Conservation (phyloP, 495 filamentous ascomycete genomes). For the Aspergillus nanangensis region DNA sequence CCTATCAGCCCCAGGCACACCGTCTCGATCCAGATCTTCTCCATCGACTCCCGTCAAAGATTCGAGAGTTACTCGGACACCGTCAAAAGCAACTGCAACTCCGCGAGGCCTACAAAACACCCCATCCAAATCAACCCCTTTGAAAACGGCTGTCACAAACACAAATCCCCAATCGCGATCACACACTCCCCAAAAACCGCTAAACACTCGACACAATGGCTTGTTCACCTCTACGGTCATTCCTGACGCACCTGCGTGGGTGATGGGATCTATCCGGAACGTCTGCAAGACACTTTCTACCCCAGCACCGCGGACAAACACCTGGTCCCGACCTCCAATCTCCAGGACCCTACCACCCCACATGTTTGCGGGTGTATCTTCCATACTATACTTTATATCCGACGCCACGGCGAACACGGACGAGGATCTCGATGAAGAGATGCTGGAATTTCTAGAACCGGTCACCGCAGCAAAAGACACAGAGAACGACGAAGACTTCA, state of each 20-base stretch:
- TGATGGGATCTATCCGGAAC: constrained; percentile 59
- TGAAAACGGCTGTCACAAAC: constrained; percentile 30
- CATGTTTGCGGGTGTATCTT: constrained; percentile 59
- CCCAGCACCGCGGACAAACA: constrained; percentile 41
- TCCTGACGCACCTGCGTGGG: constrained; percentile 58
- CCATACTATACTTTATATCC: constrained; percentile 43
- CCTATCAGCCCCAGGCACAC: constrained; percentile 24
- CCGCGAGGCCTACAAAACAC: constrained; percentile 36
- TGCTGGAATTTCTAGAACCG: constrained; percentile 33
- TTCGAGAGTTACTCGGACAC: constrained; percentile 21
- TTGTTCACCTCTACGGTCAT: constrained; percentile 26
- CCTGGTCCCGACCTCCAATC: constrained; percentile 42
- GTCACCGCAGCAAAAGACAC: constrained; percentile 23
- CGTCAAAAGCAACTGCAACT: constrained; percentile 29
- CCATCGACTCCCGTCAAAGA: constrained; percentile 32
- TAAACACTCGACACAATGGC: constrained; percentile 15
- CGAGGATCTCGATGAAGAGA: constrained; percentile 35
- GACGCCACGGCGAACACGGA: constrained; percentile 24
- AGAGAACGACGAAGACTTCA: constrained; percentile 35
- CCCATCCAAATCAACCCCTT: constrained; percentile 36
- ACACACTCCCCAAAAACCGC: constrained; percentile 18
- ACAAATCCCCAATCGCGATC: constrained; percentile 16
- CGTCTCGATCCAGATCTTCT: constrained; percentile 21
- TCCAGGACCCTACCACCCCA: constrained; percentile 53
- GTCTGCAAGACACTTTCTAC: constrained; percentile 61